A percentile compares a stretch with the other conserved stretches of the same genome.
These are phyloP conservation scores for Zygoascus tannicola DNA, from an alignment of 805 yeast species.

Conservation along the genomic window DNA sequence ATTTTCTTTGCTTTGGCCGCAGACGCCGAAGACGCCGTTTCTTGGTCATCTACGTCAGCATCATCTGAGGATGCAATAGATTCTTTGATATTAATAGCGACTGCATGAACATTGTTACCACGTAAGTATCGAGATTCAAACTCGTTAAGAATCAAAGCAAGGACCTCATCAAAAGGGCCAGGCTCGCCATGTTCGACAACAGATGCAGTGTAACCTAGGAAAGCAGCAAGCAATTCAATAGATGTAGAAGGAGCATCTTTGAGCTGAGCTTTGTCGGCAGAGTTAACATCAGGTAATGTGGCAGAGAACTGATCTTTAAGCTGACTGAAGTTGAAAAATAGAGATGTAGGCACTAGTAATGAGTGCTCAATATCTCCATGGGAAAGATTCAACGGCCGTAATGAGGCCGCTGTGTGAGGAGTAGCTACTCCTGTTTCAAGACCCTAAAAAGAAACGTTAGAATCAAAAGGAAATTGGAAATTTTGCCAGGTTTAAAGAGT, in stretches of 20 bases:
- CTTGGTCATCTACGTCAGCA: constrained; percentile 41
- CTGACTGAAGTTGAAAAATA: constrained; percentile 74
- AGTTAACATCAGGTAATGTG: constrained; percentile 52
- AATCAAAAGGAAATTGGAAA: background rate
- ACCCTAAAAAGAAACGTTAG: background rate
- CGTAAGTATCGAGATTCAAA: constrained; percentile 73
- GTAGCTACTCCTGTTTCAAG: constrained; percentile 33
- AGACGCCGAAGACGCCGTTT: constrained; percentile 38
- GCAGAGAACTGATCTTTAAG: constrained; percentile 78
- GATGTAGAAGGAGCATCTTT: constrained; percentile 85
- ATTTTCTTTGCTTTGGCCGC: constrained; percentile 60
- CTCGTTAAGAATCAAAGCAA: constrained; percentile 63
- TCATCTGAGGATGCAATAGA: constrained; percentile 11
- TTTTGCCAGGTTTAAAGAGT: background rate
- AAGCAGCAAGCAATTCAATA: constrained; percentile 74
- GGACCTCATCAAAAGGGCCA: constrained; percentile 59
- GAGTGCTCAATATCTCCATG: constrained; percentile 88
- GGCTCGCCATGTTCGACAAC: constrained; percentile 31
- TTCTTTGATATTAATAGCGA: constrained; percentile 59
- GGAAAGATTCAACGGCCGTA: constrained; percentile 73
- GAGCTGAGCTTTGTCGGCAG: constrained; percentile 68
- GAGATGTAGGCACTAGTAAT: constrained; percentile 72
- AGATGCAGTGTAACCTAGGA: constrained; percentile 49
- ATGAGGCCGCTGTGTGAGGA: constrained; percentile 38
- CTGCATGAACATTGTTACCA: constrained; percentile 76